Evolutionary conservation across 208 protist species (phyloP).

Genomic region (Acanthamoeba healyi): DNA sequence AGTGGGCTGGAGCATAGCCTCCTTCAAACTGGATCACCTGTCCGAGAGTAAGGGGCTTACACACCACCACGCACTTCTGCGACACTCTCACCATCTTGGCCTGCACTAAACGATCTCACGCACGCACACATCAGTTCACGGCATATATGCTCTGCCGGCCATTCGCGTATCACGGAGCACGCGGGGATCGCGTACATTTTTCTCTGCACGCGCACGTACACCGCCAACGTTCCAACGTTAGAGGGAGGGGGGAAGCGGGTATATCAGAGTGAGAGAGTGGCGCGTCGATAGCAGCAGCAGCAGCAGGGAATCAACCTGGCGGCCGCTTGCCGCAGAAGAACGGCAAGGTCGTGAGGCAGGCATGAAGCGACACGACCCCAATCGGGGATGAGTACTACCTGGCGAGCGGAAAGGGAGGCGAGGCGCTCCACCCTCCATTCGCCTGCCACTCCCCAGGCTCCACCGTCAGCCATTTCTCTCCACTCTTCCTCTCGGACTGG

Average conservation of each 20-base stretch:
- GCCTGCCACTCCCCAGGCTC: background rate
- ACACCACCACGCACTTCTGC: conserved; percentile 20
- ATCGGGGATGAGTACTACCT: background rate
- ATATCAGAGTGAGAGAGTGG: too few relatives aligned
- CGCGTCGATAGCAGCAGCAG: too few relatives aligned
- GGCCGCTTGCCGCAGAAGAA: background rate
- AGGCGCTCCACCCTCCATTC: conserved; percentile 19
- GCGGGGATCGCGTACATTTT: too few relatives aligned
- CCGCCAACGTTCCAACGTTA: too few relatives aligned
- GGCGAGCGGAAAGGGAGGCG: background rate
- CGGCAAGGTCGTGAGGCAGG: background rate
- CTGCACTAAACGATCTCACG: background rate
- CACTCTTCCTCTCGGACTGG: background rate
- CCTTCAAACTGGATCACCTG: background rate
- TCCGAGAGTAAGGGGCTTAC: background rate
- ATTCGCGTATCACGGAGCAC: too few relatives aligned
- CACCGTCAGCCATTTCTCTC: background rate
- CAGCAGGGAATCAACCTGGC: background rate
- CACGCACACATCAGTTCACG: background rate
- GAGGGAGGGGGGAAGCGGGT: too few relatives aligned
- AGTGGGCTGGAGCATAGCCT: background rate
- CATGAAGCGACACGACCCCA: background rate
- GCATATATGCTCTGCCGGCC: too few relatives aligned
- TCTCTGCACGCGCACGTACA: too few relatives aligned
- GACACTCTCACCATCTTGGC: conserved; percentile 26